These are phyloP conservation scores for Xylariaceae sp. DNA, from an alignment of 2,329 filamentous ascomycete species.

Conservation along the genomic window DNA sequence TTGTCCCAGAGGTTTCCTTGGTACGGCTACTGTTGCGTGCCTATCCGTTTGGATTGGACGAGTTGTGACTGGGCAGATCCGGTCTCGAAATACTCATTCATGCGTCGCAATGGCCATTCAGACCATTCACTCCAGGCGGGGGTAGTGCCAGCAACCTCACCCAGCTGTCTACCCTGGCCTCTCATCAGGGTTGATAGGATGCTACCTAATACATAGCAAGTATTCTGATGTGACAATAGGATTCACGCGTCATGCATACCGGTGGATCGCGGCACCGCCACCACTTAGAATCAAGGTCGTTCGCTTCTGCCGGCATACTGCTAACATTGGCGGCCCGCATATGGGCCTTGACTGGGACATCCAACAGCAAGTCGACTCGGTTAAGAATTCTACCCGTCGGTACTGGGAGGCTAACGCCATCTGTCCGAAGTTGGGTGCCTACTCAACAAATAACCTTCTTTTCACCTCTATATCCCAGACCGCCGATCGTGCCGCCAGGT, in stretches of 20 bases:
- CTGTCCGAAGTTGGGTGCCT: background rate
- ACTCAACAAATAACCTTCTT: background rate
- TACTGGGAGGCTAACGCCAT: background rate
- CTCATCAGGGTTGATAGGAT: background rate
- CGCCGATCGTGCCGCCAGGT: constrained; percentile 26
- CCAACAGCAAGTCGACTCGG: background rate
- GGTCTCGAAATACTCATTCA: background rate
- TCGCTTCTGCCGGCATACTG: background rate
- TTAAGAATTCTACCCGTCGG: background rate
- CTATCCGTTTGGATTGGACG: background rate
- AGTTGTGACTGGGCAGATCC: background rate
- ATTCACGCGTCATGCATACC: constrained; percentile 15
- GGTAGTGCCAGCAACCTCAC: constrained; percentile 9
- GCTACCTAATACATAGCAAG: background rate
- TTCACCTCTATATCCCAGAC: constrained; percentile 12
- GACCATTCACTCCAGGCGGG: constrained; percentile 8
- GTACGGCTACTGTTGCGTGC: background rate
- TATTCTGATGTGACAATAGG: constrained; percentile 12
- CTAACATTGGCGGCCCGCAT: background rate
- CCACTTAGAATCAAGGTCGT: constrained; percentile 4
- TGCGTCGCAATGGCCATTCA: constrained; percentile 4
- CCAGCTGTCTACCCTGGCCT: constrained; percentile 6
- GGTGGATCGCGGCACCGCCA: constrained; percentile 15
- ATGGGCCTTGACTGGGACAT: background rate
- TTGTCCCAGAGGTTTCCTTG: background rate